Evolutionary conservation across 805 yeast species (phyloP).

Genomic region (Metschnikowia corniflorae): DNA sequence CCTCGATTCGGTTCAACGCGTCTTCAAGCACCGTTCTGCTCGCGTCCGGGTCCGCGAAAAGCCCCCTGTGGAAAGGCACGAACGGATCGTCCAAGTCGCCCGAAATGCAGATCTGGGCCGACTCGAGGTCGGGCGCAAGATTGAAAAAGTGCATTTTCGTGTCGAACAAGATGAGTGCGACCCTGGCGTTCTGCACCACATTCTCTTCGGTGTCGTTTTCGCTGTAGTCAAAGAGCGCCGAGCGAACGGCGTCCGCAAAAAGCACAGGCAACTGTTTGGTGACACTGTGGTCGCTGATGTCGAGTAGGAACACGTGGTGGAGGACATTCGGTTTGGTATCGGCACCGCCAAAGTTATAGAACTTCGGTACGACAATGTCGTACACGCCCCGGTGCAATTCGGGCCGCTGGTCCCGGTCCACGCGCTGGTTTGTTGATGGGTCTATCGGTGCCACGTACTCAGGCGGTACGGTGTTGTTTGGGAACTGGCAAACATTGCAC

Average conservation of each 20-base stretch:
- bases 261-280: conserved; percentile 59
- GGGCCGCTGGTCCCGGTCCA: conserved; percentile 62
- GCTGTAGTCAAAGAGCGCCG: conserved; percentile 41
- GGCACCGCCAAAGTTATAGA: conserved; percentile 55
- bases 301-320: conserved; percentile 72
- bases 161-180: conserved; percentile 77
- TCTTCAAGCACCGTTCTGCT: conserved; percentile 61
- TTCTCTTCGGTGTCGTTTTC: conserved; percentile 15
- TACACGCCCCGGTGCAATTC: conserved; percentile 82
- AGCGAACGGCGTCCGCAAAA: conserved; percentile 66
- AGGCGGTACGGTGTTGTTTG: conserved; percentile 59
- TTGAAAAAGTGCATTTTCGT: conserved; percentile 69
- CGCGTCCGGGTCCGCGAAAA: conserved; percentile 76
- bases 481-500: conserved; percentile 84
- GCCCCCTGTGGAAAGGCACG: conserved; percentile 72
- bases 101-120: conserved; percentile 56
- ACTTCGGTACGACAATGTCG: conserved; percentile 75
- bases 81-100: conserved; percentile 76
- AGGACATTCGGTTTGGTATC: conserved; percentile 38
- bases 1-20: conserved; percentile 60
- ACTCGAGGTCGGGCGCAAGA: conserved; percentile 51
- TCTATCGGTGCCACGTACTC: conserved; percentile 67
- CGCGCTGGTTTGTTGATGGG: conserved; percentile 51
- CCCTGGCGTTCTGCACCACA: conserved; percentile 13
- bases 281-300: conserved; percentile 57